Base-by-base conservation (phyloP, 2,329 filamentous ascomycete genomes). In the Colletotrichum brevisporum region DNA sequence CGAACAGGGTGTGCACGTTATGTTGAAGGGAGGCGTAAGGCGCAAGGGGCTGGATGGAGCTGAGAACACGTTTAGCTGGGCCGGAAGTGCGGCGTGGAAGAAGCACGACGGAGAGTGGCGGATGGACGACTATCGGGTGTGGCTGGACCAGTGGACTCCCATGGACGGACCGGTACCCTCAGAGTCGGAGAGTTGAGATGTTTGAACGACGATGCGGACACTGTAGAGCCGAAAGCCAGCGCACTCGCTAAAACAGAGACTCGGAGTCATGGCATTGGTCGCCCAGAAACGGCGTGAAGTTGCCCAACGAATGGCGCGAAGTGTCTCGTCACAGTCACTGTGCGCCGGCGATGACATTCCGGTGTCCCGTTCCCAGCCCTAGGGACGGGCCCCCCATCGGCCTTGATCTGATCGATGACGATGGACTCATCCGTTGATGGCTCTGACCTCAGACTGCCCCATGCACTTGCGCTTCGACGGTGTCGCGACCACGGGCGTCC, bases 21-120 rank as follows among this genome's bases (percentile, higher is more conserved):
- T 71, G 69, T 47, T 71, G 54, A 64, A 45, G 39, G 69, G 69
- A 15, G 59, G 60, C 16, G 69, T 71, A 3, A 64, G 36, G 51
- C 52, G 69, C 41, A 68, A 54, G 51, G 58, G 65, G 27, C 41
- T 69, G 59, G 65, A 69, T 26, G 60, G 60, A 15, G 36, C 6
- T 16, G 65, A 69, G 36, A 54, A 8, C 26, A 43, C 48, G 2
- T 65, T 71, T 52, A 69, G 59, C 45, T 71, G 69, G 69, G 69
- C 69, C n/a, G 69, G 69, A 5, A 68, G 69, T n/a, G 69, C 69
- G 16, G 65, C 63, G n/a, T 71, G 69, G 69, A 18, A 52, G 51
- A 61, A 60, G 58, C 47, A 69, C 26, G 55, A 64, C 47, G 65
- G 58, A 9, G 65, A 51, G n/a, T 71, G 69, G 69, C 65, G 66